These are phyloP conservation scores for Grigorovia yakushimaensis DNA, from an alignment of 805 yeast species.

Conservation along the genomic window DNA sequence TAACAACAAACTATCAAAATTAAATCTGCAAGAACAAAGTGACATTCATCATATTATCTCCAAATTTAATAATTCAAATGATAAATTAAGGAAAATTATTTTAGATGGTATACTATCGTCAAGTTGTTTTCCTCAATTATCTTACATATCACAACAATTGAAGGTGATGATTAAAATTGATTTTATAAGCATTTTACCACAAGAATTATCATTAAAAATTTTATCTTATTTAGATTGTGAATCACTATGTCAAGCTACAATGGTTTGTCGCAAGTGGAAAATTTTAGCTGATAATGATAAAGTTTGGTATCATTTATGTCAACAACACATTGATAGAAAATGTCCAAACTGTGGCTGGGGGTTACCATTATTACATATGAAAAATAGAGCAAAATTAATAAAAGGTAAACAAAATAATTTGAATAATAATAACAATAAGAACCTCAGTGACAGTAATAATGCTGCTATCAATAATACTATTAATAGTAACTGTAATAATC, in stretches of 20 bases:
- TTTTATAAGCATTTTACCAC: conserved; percentile 75
- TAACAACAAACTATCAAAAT: conserved; percentile 27
- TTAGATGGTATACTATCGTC: conserved; percentile 76
- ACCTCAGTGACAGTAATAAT: background rate
- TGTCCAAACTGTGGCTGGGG: conserved; percentile 99
- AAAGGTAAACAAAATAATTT: conserved; percentile 6
- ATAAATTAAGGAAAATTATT: conserved; percentile 67
- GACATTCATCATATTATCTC: conserved; percentile 80
- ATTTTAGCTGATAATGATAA: conserved; percentile 87
- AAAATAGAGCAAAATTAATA: conserved; percentile 40
- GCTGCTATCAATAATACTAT: background rate
- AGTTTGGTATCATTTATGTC: conserved; percentile 98
- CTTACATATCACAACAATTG: conserved; percentile 75
- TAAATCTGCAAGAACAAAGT: conserved; percentile 59
- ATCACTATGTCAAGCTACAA: conserved; percentile 89
- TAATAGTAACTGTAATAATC: background rate
- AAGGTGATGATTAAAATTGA: conserved; percentile 76
- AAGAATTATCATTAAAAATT: conserved; percentile 75
- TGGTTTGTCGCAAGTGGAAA: conserved; percentile 83
- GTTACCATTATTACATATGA: conserved; percentile 85
- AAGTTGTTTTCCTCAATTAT: conserved; percentile 91
- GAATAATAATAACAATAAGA: conserved; percentile 1
- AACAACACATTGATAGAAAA: conserved; percentile 93
- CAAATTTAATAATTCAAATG: conserved; percentile 56
- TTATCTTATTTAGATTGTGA: conserved; percentile 85